Base-by-base conservation (phyloP, 495 filamentous ascomycete species). In the Aspergillus carlsbadensis region DNA sequence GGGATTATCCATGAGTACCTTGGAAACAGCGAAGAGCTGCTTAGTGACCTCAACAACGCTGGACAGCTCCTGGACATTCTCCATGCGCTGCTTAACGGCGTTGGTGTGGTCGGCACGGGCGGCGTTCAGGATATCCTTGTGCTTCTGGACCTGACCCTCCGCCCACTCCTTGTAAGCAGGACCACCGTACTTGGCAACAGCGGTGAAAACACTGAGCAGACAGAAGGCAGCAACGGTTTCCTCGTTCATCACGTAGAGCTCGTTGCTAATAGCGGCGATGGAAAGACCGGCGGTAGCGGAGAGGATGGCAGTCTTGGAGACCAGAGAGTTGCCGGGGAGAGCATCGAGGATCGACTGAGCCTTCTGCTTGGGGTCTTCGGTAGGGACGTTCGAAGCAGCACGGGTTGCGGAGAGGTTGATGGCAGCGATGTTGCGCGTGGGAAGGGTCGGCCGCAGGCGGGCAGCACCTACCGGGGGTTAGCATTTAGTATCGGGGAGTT, bases 231-330 rank as follows among this genome's bases (percentile, higher is more conserved):
- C 88, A 65, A 99, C 86, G 56, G 92, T 83, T 81, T 99, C 95
- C 81, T 98, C 93, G 78, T 98, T 99, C 74, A 99, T 81, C 71
- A 99, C 90, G 75, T 97, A 99, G 80, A 98, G 87, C 81, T 99
- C 95, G 78, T 96, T 99, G 87, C 88, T 93, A 79, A 99, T 92
- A 67, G 94, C 95, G 68, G 92, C 94, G 66, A 96, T 82, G 63
- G 90, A 91, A 59, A 92, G 69, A 79, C 91, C 92, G 70, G 95
- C 91, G 55, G 86, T 87, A 56, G 91, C 91, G 65, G 94, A 98
- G 55, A 99, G 85, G 73, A 96, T 89, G 68, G 95, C 95, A 59
- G 91, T 91, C 85, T 98, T 99, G 73, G 90, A 91, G 72, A 94
- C 74, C 63, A 96, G 80, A 63, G 81, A 87, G 80, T 81, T 90